Evolutionary conservation across 441 rosid species (phyloP), one percentile per base, ranked within the genome.

Genomic region (Erodium moschatum): DNA sequence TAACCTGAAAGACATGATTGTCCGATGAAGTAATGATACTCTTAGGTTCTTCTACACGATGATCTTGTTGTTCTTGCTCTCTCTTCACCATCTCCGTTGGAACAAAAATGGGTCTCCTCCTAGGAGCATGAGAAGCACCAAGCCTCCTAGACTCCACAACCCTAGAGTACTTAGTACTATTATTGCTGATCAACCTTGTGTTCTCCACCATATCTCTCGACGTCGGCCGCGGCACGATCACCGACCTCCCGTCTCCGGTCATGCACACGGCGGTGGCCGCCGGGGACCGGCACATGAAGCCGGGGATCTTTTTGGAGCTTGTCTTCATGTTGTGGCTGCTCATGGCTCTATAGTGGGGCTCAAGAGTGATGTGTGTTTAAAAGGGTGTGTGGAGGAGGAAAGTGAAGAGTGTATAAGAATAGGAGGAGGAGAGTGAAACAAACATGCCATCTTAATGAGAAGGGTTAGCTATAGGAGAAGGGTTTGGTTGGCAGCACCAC

Each of bases 231-330:
- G 90, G 86, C 38, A 73, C 64, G 33, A 81, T 64, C 13, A 75
- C 84, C 0, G 82, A 75, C 5, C 82, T 68, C 62, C 83, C 75
- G 78, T 84, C 86, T 1, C 44, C 67, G 2, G 75, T 73, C 68
- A 75, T 66, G 81, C 90, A 86, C 24, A 72, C 81, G 21, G 81
- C 79, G 50, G 80, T 84, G 46, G 81, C 81, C 52, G 81, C 80
- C 5, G 77, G 62, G 18, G 90, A 81, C 52, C 79, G 86, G 79
- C 90, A 86, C 86, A 84, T 84, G 75, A 86, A 80, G 10, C 90
- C 87, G 73, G 76, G 81, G 79, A 73, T 75, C 76, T 69, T 67
- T 67, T 69, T 70, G 61, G 61, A 15, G 21, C 63, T 73, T 52
- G 61, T 62, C 63, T 67, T 73, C 66, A 20, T 42, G 46, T 8